Evolutionary conservation across 495 filamentous ascomycete genomes (phyloP).

Genomic region (Coniosporium apollinis): DNA sequence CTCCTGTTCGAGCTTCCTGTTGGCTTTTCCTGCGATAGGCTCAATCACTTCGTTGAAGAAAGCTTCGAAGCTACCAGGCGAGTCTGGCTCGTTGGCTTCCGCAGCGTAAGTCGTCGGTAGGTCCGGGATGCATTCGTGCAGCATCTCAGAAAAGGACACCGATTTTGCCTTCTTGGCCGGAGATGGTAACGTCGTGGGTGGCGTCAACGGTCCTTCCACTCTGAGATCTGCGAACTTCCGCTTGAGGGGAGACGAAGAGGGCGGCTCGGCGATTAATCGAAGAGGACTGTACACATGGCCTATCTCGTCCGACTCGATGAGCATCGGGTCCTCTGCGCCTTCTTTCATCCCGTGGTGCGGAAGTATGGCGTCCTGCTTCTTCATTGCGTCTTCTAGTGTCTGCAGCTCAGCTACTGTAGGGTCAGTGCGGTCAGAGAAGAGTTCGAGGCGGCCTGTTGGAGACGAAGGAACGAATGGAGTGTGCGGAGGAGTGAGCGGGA

Average conservation of each 20-base stretch:
- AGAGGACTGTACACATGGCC: slow-evolving; percentile 7
- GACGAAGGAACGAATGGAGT: slow-evolving; percentile 32
- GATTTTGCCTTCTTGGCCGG: slow-evolving; percentile 19
- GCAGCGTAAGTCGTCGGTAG: slow-evolving; percentile 12
- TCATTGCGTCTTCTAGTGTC: slow-evolving; percentile 28
- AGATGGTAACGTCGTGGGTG: slow-evolving; percentile 11
- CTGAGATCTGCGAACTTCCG: slow-evolving; percentile 23
- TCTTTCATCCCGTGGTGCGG: slow-evolving; percentile 10
- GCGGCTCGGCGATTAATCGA: slow-evolving; percentile 12
- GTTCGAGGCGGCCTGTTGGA: slow-evolving; percentile 31
- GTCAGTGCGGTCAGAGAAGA: slow-evolving; percentile 33
- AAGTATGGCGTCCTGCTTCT: slow-evolving; percentile 19
- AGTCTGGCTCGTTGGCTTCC: slow-evolving; percentile 11
- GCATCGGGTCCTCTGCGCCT: slow-evolving; percentile 13
- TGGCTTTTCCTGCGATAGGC: slow-evolving; percentile 27
- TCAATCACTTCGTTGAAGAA: slow-evolving; percentile 28
- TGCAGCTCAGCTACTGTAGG: slow-evolving; percentile 30
- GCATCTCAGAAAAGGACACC: slow-evolving; percentile 23
- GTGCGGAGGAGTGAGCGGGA: slow-evolving; percentile 26
- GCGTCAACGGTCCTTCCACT: slow-evolving; percentile 28
- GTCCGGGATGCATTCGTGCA: slow-evolving; percentile 15
- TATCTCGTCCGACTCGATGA: slow-evolving; percentile 6
- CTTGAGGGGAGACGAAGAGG: slow-evolving; percentile 10
- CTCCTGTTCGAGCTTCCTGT: slow-evolving; percentile 39
- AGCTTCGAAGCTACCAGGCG: slow-evolving; percentile 20